Percentiles rank a stretch among this genome's conserved stretches.
Conservation (phyloP, 805 yeast species). For the Geotrichum ghanense region DNA sequence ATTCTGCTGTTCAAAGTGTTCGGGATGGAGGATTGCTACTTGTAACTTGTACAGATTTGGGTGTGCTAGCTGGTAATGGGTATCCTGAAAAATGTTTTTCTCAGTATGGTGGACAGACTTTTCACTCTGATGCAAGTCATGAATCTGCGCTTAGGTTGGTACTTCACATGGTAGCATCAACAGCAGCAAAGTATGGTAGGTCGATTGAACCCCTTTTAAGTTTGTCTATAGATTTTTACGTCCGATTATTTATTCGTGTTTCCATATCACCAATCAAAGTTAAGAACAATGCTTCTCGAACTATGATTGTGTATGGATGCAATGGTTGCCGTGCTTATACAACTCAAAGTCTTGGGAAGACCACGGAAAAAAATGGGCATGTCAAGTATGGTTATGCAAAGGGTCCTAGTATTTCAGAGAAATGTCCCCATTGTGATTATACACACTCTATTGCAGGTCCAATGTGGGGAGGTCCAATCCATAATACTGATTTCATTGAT, state of each 20-base stretch:
- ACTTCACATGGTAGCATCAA: constrained; percentile 57
- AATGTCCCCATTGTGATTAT: constrained; percentile 44
- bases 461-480: constrained; percentile 84
- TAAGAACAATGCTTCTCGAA: constrained; percentile 63
- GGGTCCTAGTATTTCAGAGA: constrained; percentile 39
- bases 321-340: constrained; percentile 72
- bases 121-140: constrained; percentile 79
- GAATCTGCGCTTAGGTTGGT: constrained; percentile 88
- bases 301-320: constrained; percentile 74
- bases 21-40: constrained; percentile 74
- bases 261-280: constrained; percentile 70
- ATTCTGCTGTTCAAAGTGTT: constrained; percentile 78
- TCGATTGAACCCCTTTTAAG: constrained; percentile 78
- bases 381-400: constrained; percentile 44
- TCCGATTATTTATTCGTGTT: constrained; percentile 74
- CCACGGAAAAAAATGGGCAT: constrained; percentile 4
- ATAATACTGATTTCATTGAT: constrained; percentile 54
- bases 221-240: constrained; percentile 85
- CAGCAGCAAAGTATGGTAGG: constrained; percentile 89
- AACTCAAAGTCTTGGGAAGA: constrained; percentile 59
- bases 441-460: constrained; percentile 85
- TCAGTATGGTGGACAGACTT: constrained; percentile 83
- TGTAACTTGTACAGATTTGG: constrained; percentile 93
- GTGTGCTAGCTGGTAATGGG: constrained; percentile 90
- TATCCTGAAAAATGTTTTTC: constrained; percentile 97